Evolutionary conservation across 2,329 filamentous ascomycete species (phyloP), one percentile per base, ranked within the genome.

Genomic region (Dactylella cylindrospora): DNA sequence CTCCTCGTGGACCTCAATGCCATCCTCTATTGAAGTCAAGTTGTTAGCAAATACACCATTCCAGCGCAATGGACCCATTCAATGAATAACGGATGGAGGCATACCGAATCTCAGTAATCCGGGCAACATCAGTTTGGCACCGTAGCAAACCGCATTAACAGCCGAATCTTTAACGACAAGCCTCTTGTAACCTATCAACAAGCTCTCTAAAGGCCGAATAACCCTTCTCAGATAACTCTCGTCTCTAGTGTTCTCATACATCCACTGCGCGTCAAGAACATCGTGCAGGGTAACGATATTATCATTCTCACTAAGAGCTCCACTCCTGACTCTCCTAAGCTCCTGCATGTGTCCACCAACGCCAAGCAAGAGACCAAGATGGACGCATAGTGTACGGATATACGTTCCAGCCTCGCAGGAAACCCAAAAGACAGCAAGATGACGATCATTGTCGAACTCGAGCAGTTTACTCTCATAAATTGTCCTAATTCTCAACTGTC

Each of bases 271-370:
- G 72, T 98, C 93, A 64, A 97, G 80, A 54, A 97, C 87, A 73
- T 95, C 89, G 76, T 98, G 93, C 31, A 98, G 80, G 22, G 93
- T 97, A 50, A 96, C 90, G 75, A 96, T 83, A 68, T 85, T 84
- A 72, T 88, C 84, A 66, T 83, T 80, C 81, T 97, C 91, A 72
- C 90, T 86, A 90, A 96, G 95, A 62, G 91, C 90, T 77, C 91
- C 91, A 76, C 84, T 89, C 72, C 91, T 83, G 45, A 97, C 91
- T 81, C 91, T 85, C 70, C 91, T 84, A 69, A 97, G 84, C 79
- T 97, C 91, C 78, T 97, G 91, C 91, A 97, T 97, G 78, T 97
- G 90, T 47, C 88, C 93, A 68, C 91, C 91, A 57, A 95, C 90
- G 73, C 91, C 83, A 25, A 85, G 76, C 60, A 86, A 71, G 61